Evolutionary conservation across 176 grass and related monocot genomes (phyloP).

Genomic region (Paspalum notatum): DNA sequence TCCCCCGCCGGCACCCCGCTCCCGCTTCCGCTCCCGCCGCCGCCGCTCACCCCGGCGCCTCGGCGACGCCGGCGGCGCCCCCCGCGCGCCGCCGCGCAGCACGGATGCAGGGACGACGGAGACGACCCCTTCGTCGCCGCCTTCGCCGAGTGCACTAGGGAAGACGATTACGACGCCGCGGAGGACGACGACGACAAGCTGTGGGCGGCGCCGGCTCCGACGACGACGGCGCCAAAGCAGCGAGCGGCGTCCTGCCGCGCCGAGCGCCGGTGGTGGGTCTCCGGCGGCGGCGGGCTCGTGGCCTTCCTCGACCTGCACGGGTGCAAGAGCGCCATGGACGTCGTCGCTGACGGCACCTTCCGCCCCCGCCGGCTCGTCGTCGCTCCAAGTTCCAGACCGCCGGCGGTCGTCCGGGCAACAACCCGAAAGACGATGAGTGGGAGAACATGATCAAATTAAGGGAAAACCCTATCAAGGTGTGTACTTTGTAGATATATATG

Average conservation of each 20-base stretch:
- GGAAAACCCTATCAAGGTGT: not conserved
- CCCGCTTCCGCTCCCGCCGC: slow-evolving; percentile 43
- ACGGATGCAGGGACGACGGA: not conserved
- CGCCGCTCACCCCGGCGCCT: not conserved
- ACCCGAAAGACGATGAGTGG: slow-evolving; percentile 39
- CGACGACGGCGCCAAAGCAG: not conserved
- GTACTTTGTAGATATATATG: not conserved
- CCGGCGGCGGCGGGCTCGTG: not conserved
- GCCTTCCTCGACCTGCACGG: slow-evolving; percentile 64
- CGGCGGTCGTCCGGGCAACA: slow-evolving; percentile 7
- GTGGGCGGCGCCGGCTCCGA: not conserved
- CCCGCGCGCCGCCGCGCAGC: not conserved
- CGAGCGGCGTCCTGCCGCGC: not conserved
- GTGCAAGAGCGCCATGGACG: slow-evolving; percentile 68
- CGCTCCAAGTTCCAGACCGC: not conserved
- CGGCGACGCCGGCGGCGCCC: not conserved
- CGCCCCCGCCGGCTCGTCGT: slow-evolving; percentile 42
- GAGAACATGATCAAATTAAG: not conserved
- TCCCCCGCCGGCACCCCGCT: slow-evolving; percentile 10
- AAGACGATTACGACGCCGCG: slow-evolving; percentile 13
- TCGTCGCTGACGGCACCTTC: slow-evolving; percentile 56
- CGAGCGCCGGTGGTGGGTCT: slow-evolving; percentile 7
- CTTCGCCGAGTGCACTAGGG: slow-evolving; percentile 52
- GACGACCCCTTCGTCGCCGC: slow-evolving; percentile 43
- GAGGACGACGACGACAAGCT: not conserved